Base-by-base conservation (phyloP, 2,329 filamentous ascomycete species). In the Gyromitra esculenta region DNA sequence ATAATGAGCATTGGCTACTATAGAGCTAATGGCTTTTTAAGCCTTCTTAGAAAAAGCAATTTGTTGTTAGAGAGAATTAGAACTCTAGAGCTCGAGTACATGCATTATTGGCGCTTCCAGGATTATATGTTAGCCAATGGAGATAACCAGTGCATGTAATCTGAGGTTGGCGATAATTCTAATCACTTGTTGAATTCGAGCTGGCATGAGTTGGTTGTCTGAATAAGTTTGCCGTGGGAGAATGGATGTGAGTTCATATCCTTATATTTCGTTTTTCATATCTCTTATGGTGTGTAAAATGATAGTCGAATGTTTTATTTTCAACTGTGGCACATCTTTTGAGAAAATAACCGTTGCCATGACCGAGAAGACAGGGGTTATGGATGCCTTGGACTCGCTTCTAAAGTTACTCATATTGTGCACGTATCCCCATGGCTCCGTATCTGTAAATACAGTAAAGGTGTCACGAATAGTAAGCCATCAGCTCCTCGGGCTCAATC, bases 1-100 rank as follows among this genome's bases (percentile, higher is more conserved):
- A 31, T 11, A 9, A 18, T 31, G 50, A 13, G 50, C 8, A 54
- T 31, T 54, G 21, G 50, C 21, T 9, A 5, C 35, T 57, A 35
- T 25, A n/a, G 25, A 31, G 25, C 25, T 31, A 57, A 35, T 57
- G 11, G 37, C 31, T 6, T 39, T n/a, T 37, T 57, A 8, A 37
- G 54, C 15, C 31, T 45, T 45, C 15, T 35, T n/a, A 15, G 13
- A 35, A 37, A 57, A 57, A 57, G 54, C 54, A 57, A 57, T 37
- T 37, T 57, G 5, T 37, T 57, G 5, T 15, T 57, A 35, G 15
- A 37, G 31, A n/a, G 13, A n/a, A 57, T 54, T 54, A 18, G 18
- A 37, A 31, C n/a, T 8, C 54, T 5, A 57, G 31, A 37, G 11
- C 15, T 11, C 41, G 1, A 45, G 41, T 11, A 15, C 41, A 45